Percentiles rank a stretch among this genome's conserved stretches.
Evolutionary conservation across 768 basidiomycete species (phyloP).

Genomic region (Boletellus emodensis): DNA sequence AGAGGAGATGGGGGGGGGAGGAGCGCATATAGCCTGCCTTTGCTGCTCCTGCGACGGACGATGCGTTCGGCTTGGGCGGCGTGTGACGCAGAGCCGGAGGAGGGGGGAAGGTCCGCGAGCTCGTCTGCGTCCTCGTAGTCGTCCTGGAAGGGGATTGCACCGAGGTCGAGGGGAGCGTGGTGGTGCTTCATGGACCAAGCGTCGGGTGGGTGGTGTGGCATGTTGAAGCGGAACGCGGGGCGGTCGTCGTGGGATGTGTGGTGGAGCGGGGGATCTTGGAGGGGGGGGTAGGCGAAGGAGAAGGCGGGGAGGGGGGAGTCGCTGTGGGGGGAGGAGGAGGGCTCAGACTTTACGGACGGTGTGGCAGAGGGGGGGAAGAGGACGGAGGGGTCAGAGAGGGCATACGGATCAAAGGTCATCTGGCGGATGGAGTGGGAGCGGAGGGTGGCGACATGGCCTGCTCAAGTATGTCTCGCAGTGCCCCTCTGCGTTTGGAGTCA

Average conservation of each 20-base stretch:
- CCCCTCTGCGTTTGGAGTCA: neutral
- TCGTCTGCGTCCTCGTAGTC: constrained; percentile 63
- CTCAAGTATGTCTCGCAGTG: neutral
- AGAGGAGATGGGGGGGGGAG: neutral
- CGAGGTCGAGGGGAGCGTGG: constrained; percentile 19
- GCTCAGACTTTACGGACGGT: constrained; percentile 30
- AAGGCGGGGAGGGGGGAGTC: constrained; percentile 21
- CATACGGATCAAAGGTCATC: constrained; percentile 25
- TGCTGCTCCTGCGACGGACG: constrained; percentile 70
- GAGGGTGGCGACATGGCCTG: neutral
- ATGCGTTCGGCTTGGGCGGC: constrained; percentile 40
- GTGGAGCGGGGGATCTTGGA: neutral
- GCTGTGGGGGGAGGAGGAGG: constrained; percentile 19
- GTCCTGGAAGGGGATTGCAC: constrained; percentile 47
- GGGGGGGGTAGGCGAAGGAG: constrained; percentile 22
- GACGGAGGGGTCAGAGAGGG: constrained; percentile 12
- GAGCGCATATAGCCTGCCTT: constrained; percentile 43
- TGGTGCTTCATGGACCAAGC: constrained; percentile 24
- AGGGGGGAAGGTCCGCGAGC: constrained; percentile 41
- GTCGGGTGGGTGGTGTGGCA: constrained; percentile 20
- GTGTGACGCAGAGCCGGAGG: constrained; percentile 21
- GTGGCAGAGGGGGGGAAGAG: constrained; percentile 5
- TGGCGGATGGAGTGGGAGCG: neutral
- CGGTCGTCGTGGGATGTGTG: constrained; percentile 1
- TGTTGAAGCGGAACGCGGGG: constrained; percentile 25